Base-by-base conservation (phyloP, 257 asterid species). In the Mitragyna speciosa region DNA sequence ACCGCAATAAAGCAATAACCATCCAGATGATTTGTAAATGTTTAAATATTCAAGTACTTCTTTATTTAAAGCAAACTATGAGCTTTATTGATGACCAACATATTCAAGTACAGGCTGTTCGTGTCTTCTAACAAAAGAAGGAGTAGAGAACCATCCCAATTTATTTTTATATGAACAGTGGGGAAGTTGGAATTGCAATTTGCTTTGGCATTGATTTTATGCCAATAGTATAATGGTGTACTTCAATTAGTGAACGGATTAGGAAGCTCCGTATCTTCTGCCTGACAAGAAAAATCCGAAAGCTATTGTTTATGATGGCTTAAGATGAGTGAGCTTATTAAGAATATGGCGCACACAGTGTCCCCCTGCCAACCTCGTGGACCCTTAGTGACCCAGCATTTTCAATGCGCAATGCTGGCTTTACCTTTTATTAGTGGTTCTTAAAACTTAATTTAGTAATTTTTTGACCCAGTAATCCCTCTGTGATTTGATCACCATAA, bases 251-350 rank as follows among this genome's bases (percentile, higher is more conserved):
- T 31, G 10, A 68, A 9, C 4, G 64, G 30, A 45, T 76, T 45
- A 76, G 76, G 71, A 36, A 28, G 61, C 45, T 70, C 49, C 74
- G 17, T 69, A 78, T 78, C 81, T 78, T 54, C 76, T 8, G n/a
- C 33, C 70, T 69, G 76, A 78, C 76, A 56, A 69, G n/a, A 58
- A 69, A 63, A 49, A 78, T 51, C 69, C 76, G 43, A 12, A 33
- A 39, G 36, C 20, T 58, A 67, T 78, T 54, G 76, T 78, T 78
- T 69, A 70, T 68, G 52, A 19, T 31, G 71, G 71, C 41, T 59
- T 24, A 59, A 28, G 22, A 61, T 2, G 28, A 51, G 58, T 45
- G 71, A 45, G 71, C 43, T 58, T n/a, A 43, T 45, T 63, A 43
- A 28, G 59, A 51, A 76, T 28, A 33, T 66, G 75, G 43, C 6